Evolutionary conservation across 2,329 filamentous ascomycete species (phyloP), one percentile per base, ranked within the genome.

Genomic region (Venturia oleaginea): DNA sequence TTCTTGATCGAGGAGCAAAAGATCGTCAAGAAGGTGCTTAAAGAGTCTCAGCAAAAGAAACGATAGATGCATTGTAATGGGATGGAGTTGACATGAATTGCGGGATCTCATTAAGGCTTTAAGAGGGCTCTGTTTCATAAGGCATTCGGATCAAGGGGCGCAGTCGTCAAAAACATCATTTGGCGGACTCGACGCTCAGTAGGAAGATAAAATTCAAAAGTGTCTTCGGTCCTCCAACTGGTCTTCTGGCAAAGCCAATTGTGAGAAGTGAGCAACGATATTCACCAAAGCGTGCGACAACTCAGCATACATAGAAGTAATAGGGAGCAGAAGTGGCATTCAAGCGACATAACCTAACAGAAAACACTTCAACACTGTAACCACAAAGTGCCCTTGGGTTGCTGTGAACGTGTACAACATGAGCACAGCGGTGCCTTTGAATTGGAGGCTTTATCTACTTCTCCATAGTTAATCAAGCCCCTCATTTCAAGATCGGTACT

Each of bases 1-100:
- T 99, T 99, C 89, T 84, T 99, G 80, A 97, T 99, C 72, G 95
- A 99, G 86, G 94, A 99, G 88, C 94, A 99, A 86, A 99, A 99
- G 91, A 97, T 99, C 75, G 94, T 99, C 82, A 99, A 99, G 92
- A 99, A 99, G 91, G 94, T 99, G 76, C 87, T 97, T 79, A 97
- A 97, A 90, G 93, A 97, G 86, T 55, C 34, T 40, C 63, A 64
- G 57, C 63, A 64, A 34, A 64, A 64, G 63, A 64, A 64, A 55
- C 63, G 63, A 61, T 64, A 43, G 32, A 57, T 42, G 60, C n/a
- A 17, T 62, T 51, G 38, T 27, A 30, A 34, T 57, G 51, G 51
- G 51, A 57, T 3, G 51, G 51, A 57, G 51, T 57, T 57, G 51
- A 57, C 19, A 57, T 57, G 51, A 57, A 57, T 57, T 57, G 30